Evolutionary conservation across 2,329 filamentous ascomycete species (phyloP), one percentile per base, ranked within the genome.

Genomic region (Cordyceps fumosorosea): DNA sequence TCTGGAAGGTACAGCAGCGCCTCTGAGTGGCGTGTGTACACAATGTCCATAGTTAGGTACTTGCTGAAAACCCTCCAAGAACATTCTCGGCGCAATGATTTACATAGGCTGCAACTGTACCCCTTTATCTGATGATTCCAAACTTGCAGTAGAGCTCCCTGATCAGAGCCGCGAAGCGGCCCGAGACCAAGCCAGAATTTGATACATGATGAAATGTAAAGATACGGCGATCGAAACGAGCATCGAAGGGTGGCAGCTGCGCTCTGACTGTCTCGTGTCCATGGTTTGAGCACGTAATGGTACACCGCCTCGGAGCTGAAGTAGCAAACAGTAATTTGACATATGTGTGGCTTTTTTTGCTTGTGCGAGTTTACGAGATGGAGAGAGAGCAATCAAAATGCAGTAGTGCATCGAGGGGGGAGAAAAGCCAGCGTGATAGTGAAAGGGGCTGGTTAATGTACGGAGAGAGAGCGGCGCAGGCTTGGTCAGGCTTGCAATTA

Each of bases 241-340:
- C 10, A 37, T 44, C 16, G 6, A 18, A 56, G 10, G 32, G 8
- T 18, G 20, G 3, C 12, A 8, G 18, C n/a, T 47, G 18, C 22
- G 40, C 40, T 56, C 24, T 47, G 54, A n/a, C 53, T 12, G 44
- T 22, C n/a, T 10, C 11, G 7, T 26, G 22, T 24, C 10, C 11
- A 26, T 22, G 45, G 20, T 5, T n/a, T 47, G 53, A 44, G 40
- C 24, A 24, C 50, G 56, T 22, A 24, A 12, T 29, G 42, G 56
- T 50, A 58, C 56, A 58, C 56, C 56, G 56, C 56, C 32, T 58
- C 56, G 5, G 45, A 22, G 45, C 34, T 58, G 45, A 29, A 40
- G 45, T 50, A 45, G 56, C 56, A 26, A 58, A 48, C 8, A 12
- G 42, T 48, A n/a, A 42, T 18, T 50, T 48, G 3, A 40, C 14